Evolutionary conservation across 140 eudicot genomes (phyloP).

Genomic region (Cichorium intybus): DNA sequence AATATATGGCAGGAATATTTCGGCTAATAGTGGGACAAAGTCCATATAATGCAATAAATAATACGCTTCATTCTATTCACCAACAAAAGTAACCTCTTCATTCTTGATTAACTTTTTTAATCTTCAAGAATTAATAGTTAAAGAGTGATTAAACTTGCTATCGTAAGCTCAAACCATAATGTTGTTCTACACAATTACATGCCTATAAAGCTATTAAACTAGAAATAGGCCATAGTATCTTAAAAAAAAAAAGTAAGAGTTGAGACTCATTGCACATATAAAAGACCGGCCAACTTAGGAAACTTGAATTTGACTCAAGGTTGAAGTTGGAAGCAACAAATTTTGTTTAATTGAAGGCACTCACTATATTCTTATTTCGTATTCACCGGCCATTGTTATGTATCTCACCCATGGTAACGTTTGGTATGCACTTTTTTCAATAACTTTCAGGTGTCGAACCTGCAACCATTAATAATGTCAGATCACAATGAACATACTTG

Average conservation of each 20-base stretch:
- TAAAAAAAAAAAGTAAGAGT: slow-evolving; percentile 10
- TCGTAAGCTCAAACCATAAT: neutral
- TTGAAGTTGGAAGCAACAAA: neutral
- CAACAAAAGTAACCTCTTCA: too few relatives aligned
- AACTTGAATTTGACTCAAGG: slow-evolving; percentile 6
- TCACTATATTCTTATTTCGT: slow-evolving; percentile 40
- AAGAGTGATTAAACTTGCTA: too few relatives aligned
- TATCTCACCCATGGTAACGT: slow-evolving; percentile 57
- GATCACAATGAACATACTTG: neutral
- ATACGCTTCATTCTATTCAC: too few relatives aligned
- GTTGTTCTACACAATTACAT: slow-evolving; percentile 12
- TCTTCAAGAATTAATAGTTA: too few relatives aligned
- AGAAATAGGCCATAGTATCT: neutral
- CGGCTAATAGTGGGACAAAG: too few relatives aligned
- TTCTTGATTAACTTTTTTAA: too few relatives aligned
- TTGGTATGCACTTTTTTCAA: slow-evolving; percentile 47
- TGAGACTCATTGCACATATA: slow-evolving; percentile 4
- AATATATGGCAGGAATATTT: too few relatives aligned
- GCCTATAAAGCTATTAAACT: slow-evolving; percentile 5
- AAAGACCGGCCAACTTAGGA: neutral
- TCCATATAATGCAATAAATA: too few relatives aligned
- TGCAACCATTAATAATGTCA: slow-evolving; percentile 8
- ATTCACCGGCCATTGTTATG: slow-evolving; percentile 49
- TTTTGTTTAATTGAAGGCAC: neutral
- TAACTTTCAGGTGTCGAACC: slow-evolving; percentile 44